Percentiles rank a stretch among this genome's conserved stretches.
phyloP scores from a whole-genome alignment of 805 yeast genomes.

The Zygosaccharomyces rouxii region DNA sequence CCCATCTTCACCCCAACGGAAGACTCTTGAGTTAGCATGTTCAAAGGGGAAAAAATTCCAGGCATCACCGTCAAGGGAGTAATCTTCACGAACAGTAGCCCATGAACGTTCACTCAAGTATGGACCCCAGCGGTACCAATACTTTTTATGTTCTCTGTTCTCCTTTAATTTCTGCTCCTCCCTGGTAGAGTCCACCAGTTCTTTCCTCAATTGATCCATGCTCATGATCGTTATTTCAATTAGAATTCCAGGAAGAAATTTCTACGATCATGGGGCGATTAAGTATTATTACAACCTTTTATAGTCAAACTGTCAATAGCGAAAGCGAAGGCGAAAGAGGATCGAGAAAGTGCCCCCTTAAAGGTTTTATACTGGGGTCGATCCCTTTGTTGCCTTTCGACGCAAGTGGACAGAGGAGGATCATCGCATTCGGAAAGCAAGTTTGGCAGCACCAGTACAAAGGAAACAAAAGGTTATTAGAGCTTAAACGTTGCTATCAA shows the following conservation, averaged over 20 bases:
- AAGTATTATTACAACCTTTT: not conserved
- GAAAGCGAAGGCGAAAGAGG: not conserved
- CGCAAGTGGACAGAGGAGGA: not conserved
- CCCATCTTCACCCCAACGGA: conserved; percentile 96
- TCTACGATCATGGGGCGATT: too few species aligned
- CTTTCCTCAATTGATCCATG: conserved; percentile 21
- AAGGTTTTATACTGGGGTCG: not conserved
- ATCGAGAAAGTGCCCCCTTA: not conserved
- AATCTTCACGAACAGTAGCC: conserved; percentile 85
- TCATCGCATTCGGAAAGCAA: not conserved
- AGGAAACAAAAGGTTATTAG: not conserved
- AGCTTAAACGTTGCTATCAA: not conserved
- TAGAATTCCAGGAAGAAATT: not conserved
- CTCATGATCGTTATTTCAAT: not conserved
- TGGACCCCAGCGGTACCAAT: conserved; percentile 91
- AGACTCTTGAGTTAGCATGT: conserved; percentile 72
- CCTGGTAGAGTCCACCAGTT: conserved; percentile 26
- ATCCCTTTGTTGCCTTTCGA: not conserved
- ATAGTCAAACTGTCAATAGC: not conserved
- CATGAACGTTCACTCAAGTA: conserved; percentile 84
- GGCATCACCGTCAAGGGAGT: conserved; percentile 80
- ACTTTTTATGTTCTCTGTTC: conserved; percentile 38
- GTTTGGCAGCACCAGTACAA: not conserved
- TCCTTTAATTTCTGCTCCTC: conserved; percentile 38
- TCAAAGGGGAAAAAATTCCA: conserved; percentile 88